Percentiles rank a stretch among this genome's conserved stretches.
phyloP scores from a whole-genome alignment of 139 green algal genomes.

The Chlamydomonas sp. region DNA sequence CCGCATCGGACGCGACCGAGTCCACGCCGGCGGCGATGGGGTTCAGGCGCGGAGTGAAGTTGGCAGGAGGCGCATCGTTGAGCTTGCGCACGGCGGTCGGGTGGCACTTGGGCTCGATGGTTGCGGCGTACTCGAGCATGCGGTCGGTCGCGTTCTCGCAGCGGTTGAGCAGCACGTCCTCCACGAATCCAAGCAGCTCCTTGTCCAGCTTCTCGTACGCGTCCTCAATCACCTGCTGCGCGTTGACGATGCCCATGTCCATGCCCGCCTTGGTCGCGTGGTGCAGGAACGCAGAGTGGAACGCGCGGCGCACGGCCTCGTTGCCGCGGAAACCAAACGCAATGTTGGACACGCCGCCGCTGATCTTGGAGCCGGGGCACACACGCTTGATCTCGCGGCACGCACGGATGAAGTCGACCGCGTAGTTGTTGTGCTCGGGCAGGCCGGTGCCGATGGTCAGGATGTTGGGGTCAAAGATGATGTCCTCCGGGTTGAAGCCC shows the following conservation, averaged over 20 bases:
- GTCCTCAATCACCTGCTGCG: conserved; percentile 85
- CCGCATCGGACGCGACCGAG: conserved; percentile 28
- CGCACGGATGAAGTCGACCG: conserved; percentile 94
- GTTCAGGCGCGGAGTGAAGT: conserved; percentile 41
- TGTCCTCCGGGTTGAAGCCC: conserved; percentile 90
- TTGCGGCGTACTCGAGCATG: conserved; percentile 61
- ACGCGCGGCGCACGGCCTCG: conserved; percentile 83
- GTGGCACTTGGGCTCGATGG: conserved; percentile 27
- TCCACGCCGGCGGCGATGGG: conserved; percentile 42
- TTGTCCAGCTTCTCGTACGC: conserved; percentile 96
- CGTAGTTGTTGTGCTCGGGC: conserved; percentile 98
- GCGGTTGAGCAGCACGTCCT: conserved; percentile 96
- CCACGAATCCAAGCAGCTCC: conserved; percentile 91
- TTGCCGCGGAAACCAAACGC: conserved; percentile 98
- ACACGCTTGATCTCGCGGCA: conserved; percentile 88
- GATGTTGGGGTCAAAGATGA: conserved; percentile 99
- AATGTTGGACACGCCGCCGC: conserved; percentile 95
- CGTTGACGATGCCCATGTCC: conserved; percentile 99
- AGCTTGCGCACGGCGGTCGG: conserved; percentile 27
- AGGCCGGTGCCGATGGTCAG: conserved; percentile 94
- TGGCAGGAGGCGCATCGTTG: conserved; percentile 18
- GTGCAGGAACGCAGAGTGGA: conserved; percentile 92
- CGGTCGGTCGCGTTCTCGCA: conserved; percentile 65
- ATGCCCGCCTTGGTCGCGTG: conserved; percentile 91
- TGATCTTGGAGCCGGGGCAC: conserved; percentile 92